Evolutionary conservation across 495 filamentous ascomycete species (phyloP), one percentile per base, ranked within the genome.

Genomic region (Extremus antarcticus): DNA sequence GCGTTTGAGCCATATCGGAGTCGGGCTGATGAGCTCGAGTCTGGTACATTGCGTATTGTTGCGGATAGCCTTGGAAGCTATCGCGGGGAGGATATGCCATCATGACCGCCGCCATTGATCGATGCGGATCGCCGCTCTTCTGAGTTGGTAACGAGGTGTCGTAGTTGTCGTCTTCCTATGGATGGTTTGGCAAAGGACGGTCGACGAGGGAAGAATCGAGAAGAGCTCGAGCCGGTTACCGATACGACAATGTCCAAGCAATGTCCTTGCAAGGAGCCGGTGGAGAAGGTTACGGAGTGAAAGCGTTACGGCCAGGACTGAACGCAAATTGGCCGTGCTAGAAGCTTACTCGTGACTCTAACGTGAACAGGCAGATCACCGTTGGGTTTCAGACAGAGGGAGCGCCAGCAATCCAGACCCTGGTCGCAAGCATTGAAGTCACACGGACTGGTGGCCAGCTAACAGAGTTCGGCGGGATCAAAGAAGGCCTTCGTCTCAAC

Each of bases 41-140:
- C 2, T 9, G 17, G 40, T 51, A 53, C 24, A 41, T 53, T 10
- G 40, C 2, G 20, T 57, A 54, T 35, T 57, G 58, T 25, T 53
- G 58, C 39, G 58, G 43, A 25, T 53, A 54, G 48, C 29, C 39
- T 25, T 29, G 46, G 38, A 54, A 57, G 23, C 43, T 49, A 9
- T 54, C 54, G 21, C 25, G 38, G 17, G 24, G 13, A n/a, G 58
- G 58, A 43, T 56, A 56, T 15, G 47, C 53, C 58, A 60, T 60
- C 17, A 52, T 53, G 40, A 24, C 40, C 20, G 47, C 47, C 16
- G 47, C 43, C 39, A 45, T 52, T 46, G 51, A 43, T 56, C 29
- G 29, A 35, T 35, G 29, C 29, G 4, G 4, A 13, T 4, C 13
- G 29, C 7, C 4, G 29, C 13, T 13, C 29, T 35, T 35, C 13